phyloP scores from a whole-genome alignment of 225 moss, liverwort and hornwort genomes.

The Physcomitrium patens region DNA sequence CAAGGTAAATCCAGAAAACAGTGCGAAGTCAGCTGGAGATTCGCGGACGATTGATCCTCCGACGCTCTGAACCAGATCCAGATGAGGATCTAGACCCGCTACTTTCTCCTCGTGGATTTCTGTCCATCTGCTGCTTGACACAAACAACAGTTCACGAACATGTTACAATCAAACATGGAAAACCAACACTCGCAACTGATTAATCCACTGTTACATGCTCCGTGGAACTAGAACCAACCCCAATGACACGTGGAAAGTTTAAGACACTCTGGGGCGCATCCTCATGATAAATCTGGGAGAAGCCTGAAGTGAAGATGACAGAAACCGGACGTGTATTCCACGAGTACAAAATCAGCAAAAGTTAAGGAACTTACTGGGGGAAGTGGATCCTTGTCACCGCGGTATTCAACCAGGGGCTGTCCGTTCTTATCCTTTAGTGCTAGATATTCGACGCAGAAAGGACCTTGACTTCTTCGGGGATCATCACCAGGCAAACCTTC shows the following conservation, averaged over 20 bases:
- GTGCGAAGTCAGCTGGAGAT: neutral
- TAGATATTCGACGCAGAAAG: slow-evolving; percentile 56
- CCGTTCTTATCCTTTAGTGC: slow-evolving; percentile 51
- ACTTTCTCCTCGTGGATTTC: slow-evolving; percentile 27
- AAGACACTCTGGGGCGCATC: too few relatives aligned
- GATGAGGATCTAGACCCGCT: slow-evolving; percentile 33
- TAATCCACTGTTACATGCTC: neutral
- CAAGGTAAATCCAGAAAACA: neutral
- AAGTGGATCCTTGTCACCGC: slow-evolving; percentile 48
- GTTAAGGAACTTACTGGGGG: slow-evolving; percentile 25
- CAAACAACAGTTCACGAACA: neutral
- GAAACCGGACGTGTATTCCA: neutral
- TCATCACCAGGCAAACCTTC: slow-evolving; percentile 39
- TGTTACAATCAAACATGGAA: too few relatives aligned
- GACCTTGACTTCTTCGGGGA: slow-evolving; percentile 52
- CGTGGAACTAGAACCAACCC: neutral
- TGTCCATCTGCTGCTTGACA: slow-evolving; percentile 31
- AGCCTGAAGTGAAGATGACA: too few relatives aligned
- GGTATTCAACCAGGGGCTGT: slow-evolving; percentile 44
- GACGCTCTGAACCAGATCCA: slow-evolving; percentile 37
- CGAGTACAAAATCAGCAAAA: neutral
- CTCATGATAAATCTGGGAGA: too few relatives aligned
- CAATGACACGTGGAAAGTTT: too few relatives aligned
- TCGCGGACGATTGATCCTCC: slow-evolving; percentile 34
- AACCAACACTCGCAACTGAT: neutral